Evolutionary conservation across 75 land plant species (phyloP), one percentile per base, ranked within the genome.

Genomic region (Cupressus sempervirens): DNA sequence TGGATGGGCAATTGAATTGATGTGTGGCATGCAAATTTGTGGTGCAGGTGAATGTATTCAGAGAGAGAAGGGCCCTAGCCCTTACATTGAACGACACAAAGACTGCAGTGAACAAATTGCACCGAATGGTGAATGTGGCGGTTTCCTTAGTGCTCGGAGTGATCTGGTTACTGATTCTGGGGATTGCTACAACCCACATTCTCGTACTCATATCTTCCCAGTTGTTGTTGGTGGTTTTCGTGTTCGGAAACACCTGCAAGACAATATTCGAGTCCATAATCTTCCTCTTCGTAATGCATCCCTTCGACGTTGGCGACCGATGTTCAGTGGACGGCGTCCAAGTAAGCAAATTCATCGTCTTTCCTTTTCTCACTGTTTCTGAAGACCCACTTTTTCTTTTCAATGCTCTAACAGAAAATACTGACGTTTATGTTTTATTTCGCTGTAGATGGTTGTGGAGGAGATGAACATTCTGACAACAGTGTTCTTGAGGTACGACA

Each of bases 391-490:
- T 2, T 50, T 12, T 50, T 38, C 40, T 38, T 1, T 50, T 12
- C 12, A 13, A 12, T 48, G 40, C 68, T 1, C 41, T 52, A 0
- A 32, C 40, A 26, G 0, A 41, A 7, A 11, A 50, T 13, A 12
- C 12, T 80, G 2, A 38, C 2, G 40, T 38, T 38, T 38, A 38
- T 38, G 40, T 38, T 45, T 34, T n/a, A n/a, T n/a, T 43, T n/a
- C 38, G 86, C 81, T 92, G 40, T 2, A 94, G 94, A 82, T 93
- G 90, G 85, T 94, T 34, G 99, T 97, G 53, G 98, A 96, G 86
- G 99, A 98, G 88, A 98, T 98, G 99, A 98, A 98, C 83, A 94
- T 98, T 68, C 54, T 98, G 84, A 90, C 95, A 14, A 98, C 99
- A 6, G 91, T 96, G 5, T 96, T 98, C 75, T 50, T 98, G 82